These are phyloP conservation scores for Drechslerella stenobrocha DNA, from an alignment of 2,329 filamentous ascomycete species.

Conservation along the genomic window DNA sequence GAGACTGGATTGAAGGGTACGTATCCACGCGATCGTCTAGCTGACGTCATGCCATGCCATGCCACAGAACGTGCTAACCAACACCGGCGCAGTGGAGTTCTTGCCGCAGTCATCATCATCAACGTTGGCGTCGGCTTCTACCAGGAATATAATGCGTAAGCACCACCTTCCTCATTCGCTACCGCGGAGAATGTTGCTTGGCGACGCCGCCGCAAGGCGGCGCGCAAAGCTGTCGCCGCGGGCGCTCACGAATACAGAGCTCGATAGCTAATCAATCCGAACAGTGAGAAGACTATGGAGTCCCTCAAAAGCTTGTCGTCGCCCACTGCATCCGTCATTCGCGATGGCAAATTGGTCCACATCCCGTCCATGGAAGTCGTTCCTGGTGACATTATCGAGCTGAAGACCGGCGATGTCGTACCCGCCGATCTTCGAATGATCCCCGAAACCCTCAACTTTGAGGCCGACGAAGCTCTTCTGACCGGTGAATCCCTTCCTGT, in stretches of 20 bases:
- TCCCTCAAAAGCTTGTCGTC: slow-evolving; percentile 60
- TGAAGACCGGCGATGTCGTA: slow-evolving; percentile 60
- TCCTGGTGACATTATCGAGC: slow-evolving; percentile 64
- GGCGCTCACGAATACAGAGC: slow-evolving; percentile 55
- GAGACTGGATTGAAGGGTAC: slow-evolving; percentile 64
- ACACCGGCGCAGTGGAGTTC: slow-evolving; percentile 57
- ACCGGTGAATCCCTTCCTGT: slow-evolving; percentile 67
- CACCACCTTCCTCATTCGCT: too few species aligned
- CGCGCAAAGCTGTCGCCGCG: too few species aligned
- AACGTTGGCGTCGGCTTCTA: slow-evolving; percentile 65
- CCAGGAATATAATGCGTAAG: slow-evolving; percentile 58
- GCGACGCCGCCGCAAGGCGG: too few species aligned
- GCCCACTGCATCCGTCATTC: slow-evolving; percentile 61
- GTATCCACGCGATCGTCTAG: too few species aligned
- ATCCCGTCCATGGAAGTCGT: slow-evolving; percentile 61
- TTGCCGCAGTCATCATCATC: slow-evolving; percentile 63
- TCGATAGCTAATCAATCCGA: slow-evolving; percentile 56
- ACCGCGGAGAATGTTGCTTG: too few species aligned
- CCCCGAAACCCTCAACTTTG: slow-evolving; percentile 62
- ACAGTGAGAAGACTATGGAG: slow-evolving; percentile 62
- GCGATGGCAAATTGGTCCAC: slow-evolving; percentile 59
- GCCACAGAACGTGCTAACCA: slow-evolving; percentile 1
- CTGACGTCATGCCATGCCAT: background rate
- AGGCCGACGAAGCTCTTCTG: slow-evolving; percentile 65
- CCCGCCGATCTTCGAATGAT: slow-evolving; percentile 61